phyloP scores from a whole-genome alignment of 1,139 yeast species.

The Debaryomyces sp. region DNA sequence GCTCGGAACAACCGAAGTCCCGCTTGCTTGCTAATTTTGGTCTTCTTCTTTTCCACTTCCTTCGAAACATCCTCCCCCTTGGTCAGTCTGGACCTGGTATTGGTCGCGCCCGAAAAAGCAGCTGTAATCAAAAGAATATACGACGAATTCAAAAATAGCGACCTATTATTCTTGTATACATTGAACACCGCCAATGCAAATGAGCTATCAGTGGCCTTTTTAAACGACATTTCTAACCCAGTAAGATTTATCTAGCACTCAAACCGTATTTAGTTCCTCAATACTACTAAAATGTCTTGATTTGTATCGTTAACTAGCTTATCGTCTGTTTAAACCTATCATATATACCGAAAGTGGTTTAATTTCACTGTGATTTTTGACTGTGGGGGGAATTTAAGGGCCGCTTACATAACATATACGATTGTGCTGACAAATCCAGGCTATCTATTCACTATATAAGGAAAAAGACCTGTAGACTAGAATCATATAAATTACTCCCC shows the following conservation, averaged over 20 bases:
- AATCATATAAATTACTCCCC: not conserved
- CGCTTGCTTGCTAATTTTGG: slow-evolving; percentile 38
- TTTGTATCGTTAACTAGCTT: not conserved
- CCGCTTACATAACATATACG: not conserved
- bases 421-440: not conserved
- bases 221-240: not conserved
- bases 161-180: slow-evolving; percentile 48
- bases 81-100: slow-evolving; percentile 19
- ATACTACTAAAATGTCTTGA: not conserved
- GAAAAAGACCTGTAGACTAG: not conserved
- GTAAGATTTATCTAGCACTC: not conserved
- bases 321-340: not conserved
- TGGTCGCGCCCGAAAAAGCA: slow-evolving; percentile 50
- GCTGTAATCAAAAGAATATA: slow-evolving; percentile 50
- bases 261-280: not conserved
- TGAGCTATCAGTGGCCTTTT: slow-evolving; percentile 4
- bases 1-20: slow-evolving; percentile 36
- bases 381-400: slow-evolving; percentile 3
- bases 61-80: slow-evolving; percentile 10
- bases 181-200: slow-evolving; percentile 33
- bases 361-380: not conserved
- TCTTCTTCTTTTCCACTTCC: slow-evolving; percentile 22
- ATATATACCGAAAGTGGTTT: not conserved
- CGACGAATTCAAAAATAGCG: slow-evolving; percentile 50
- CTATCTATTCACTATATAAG: not conserved